Evolutionary conservation across 148 eudicot genomes (phyloP).

Genomic region (Nepenthes gracilis): DNA sequence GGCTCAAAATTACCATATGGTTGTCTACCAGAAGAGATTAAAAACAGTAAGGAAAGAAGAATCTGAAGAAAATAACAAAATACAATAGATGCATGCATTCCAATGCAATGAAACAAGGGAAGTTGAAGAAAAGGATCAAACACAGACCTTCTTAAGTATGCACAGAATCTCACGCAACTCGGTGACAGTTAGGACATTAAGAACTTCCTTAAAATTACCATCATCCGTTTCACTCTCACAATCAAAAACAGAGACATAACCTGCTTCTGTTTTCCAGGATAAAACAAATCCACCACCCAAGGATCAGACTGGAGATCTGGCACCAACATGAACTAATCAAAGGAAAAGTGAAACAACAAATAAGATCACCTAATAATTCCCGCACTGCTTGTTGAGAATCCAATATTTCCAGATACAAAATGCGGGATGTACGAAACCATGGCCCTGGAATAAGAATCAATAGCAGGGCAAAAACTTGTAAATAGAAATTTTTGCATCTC

Average conservation of each 20-base stretch:
- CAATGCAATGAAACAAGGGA: background rate
- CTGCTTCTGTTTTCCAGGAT: slow-evolving; percentile 45
- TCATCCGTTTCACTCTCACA: slow-evolving; percentile 24
- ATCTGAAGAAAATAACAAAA: background rate
- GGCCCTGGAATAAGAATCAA: slow-evolving; percentile 45
- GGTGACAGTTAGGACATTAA: slow-evolving; percentile 52
- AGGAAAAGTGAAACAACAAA: background rate
- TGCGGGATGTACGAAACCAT: slow-evolving; percentile 71
- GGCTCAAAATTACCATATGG: background rate
- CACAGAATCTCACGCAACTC: slow-evolving; percentile 59
- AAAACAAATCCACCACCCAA: slow-evolving; percentile 7
- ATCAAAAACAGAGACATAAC: slow-evolving; percentile 35
- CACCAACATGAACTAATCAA: slow-evolving; percentile 6
- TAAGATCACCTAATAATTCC: slow-evolving; percentile 46
- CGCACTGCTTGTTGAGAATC: slow-evolving; percentile 45
- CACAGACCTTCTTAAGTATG: slow-evolving; percentile 43
- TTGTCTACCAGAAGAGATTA: background rate
- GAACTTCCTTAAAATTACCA: slow-evolving; percentile 38
- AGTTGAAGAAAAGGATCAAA: slow-evolving; percentile 6
- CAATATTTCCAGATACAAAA: slow-evolving; percentile 62
- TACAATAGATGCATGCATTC: background rate
- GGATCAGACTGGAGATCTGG: background rate
- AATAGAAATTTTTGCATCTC: too few species aligned
- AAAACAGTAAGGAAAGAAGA: background rate
- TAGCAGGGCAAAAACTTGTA: background rate